Conservation (phyloP, 208 protist genomes). For the Leishmania tarentolae region DNA sequence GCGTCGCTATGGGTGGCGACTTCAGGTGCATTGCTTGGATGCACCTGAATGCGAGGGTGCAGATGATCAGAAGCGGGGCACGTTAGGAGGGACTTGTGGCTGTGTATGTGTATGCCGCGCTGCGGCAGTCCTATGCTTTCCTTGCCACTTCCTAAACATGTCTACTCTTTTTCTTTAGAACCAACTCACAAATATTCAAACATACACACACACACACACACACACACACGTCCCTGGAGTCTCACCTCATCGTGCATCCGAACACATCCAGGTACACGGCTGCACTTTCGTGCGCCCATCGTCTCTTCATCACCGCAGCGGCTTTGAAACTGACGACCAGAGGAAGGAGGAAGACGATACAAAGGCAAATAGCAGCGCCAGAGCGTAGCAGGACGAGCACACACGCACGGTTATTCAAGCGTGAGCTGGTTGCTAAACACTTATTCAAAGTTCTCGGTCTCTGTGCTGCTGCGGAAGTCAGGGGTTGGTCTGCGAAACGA, state of each 20-base stretch:
- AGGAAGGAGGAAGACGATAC: background rate
- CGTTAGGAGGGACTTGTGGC: background rate
- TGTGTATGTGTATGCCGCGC: background rate
- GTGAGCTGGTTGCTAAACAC: background rate
- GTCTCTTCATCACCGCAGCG: background rate
- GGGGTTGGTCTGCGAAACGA: background rate
- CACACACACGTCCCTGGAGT: background rate
- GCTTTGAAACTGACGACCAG: background rate
- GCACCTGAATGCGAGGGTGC: background rate
- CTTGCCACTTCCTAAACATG: background rate
- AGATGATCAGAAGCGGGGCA: background rate
- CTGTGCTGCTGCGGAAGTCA: background rate
- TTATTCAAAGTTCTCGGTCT: background rate
- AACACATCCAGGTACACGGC: background rate
- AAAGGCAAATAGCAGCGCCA: background rate
- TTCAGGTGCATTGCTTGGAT: background rate
- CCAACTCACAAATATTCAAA: background rate
- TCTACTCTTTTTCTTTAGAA: background rate
- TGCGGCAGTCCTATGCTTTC: background rate
- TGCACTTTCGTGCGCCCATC: background rate
- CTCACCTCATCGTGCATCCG: background rate
- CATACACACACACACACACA: background rate
- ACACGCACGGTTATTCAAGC: background rate
- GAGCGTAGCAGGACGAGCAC: background rate
- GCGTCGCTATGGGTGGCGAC: background rate